Evolutionary conservation across 2,329 filamentous ascomycete genomes (phyloP).

Genomic region (Apiospora pterosperma): DNA sequence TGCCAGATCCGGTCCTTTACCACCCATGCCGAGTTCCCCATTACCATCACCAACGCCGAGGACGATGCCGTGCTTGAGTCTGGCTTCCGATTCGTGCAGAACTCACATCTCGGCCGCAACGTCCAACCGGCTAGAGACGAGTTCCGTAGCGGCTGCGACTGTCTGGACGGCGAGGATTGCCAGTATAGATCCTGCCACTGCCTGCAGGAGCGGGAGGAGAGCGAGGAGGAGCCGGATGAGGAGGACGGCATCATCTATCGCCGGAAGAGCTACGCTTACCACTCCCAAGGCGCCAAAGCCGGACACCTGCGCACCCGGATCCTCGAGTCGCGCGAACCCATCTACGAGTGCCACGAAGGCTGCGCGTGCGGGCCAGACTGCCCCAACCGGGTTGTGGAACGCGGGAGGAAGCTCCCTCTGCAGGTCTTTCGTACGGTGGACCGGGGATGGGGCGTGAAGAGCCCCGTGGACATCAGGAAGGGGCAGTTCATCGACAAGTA

Average conservation of each 20-base stretch:
- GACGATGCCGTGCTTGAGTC: constrained; percentile 53
- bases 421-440: constrained; percentile 73
- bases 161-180: constrained; percentile 55
- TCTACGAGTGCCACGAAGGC: constrained; percentile 76
- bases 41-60: constrained; percentile 62
- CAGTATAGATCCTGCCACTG: constrained; percentile 67
- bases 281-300: constrained; percentile 47
- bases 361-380: constrained; percentile 65
- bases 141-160: constrained; percentile 69
- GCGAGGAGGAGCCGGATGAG: constrained; percentile 50
- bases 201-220: constrained; percentile 54
- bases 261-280: constrained; percentile 59
- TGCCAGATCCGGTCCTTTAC: constrained; percentile 58
- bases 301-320: constrained; percentile 51
- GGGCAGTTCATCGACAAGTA: constrained; percentile 82
- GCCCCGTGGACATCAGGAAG: constrained; percentile 58
- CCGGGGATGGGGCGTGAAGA: constrained; percentile 75
- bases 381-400: constrained; percentile 73
- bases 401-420: constrained; percentile 66
- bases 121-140: constrained; percentile 57
- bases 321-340: constrained; percentile 54
- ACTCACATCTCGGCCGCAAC: constrained; percentile 55
- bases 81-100: constrained; percentile 66
- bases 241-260: constrained; percentile 34
- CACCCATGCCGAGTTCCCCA: constrained; percentile 44